Evolutionary conservation across 2,329 filamentous ascomycete species (phyloP), one percentile per base, ranked within the genome.

Genomic region (Talaromyces sp.): DNA sequence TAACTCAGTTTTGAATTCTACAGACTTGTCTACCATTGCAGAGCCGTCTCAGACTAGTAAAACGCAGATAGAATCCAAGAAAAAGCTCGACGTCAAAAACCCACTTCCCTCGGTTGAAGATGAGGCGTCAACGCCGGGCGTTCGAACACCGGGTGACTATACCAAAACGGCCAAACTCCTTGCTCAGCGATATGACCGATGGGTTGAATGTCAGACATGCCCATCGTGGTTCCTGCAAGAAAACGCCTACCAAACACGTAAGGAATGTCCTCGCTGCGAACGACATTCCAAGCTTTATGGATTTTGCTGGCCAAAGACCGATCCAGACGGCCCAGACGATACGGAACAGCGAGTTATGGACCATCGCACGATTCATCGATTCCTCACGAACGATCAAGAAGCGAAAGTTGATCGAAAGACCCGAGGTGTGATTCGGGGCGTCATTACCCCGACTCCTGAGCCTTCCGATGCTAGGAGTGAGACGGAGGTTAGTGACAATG

Each of bases 231-330:
- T 97, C 71, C 88, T 97, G 6, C 93, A 97, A 73, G 83, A 86
- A 46, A 89, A 97, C 64, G 91, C 91, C 0, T 97, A 96, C 72
- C 88, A 88, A 65, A 97, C 92, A 1, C 86, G 88, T 57, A 87
- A 89, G 54, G 88, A 91, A 17, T 99, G 94, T 72, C 92, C 91
- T 3, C 86, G 94, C 7, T 99, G 94, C 74, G 94, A 99, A 77
- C 85, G 94, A 0, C 94, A 99, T 71, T 95, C 90, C 17, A 97
- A 96, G 77, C 79, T 99, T 0, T 99, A 97, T 72, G 95, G 95
- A 0, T 97, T 90, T 70, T 82, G 89, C 60, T 99, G 94, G 94
- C 94, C 94, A 6, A 97, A 99, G 79, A 97, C 94, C 0, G 89
- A 96, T 62, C 88, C 83, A 63, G 86, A 88, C 27, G 90, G 90